phyloP scores from a whole-genome alignment of 805 yeast species.

The Nakazawaea pomicola region DNA sequence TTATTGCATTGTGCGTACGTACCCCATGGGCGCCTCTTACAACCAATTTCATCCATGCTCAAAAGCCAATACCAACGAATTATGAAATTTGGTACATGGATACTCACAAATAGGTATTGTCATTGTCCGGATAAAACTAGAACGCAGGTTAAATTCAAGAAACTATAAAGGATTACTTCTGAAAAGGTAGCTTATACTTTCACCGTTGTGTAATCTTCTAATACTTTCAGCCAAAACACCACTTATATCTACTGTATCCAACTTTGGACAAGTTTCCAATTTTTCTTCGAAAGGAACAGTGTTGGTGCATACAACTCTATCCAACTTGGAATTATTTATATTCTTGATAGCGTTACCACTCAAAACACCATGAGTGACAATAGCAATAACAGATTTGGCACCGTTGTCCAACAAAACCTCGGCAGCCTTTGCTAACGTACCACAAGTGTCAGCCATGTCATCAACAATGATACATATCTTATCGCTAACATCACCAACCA shows the following conservation, averaged over 20 bases:
- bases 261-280: constrained; percentile 49
- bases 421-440: constrained; percentile 79
- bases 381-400: constrained; percentile 72
- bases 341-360: constrained; percentile 71
- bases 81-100: too few relatives aligned
- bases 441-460: constrained; percentile 91
- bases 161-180: constrained; percentile 51
- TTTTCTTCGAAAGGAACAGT: constrained; percentile 75
- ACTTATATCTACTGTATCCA: constrained; percentile 66
- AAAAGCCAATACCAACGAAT: too few relatives aligned
- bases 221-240: constrained; percentile 77
- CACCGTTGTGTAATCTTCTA: constrained; percentile 84
- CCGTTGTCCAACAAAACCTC: constrained; percentile 64
- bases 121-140: background rate
- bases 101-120: background rate
- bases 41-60: too few relatives aligned
- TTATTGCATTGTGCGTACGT: too few relatives aligned
- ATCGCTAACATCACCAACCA: constrained; percentile 78
- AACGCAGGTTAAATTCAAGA: background rate
- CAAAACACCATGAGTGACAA: constrained; percentile 78
- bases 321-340: constrained; percentile 62
- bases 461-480: constrained; percentile 76
- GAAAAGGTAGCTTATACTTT: constrained; percentile 75
- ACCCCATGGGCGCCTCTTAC: too few relatives aligned
- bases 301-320: constrained; percentile 72